Evolutionary conservation across 768 basidiomycete species (phyloP).

Genomic region (Cystofilobasidium macerans): DNA sequence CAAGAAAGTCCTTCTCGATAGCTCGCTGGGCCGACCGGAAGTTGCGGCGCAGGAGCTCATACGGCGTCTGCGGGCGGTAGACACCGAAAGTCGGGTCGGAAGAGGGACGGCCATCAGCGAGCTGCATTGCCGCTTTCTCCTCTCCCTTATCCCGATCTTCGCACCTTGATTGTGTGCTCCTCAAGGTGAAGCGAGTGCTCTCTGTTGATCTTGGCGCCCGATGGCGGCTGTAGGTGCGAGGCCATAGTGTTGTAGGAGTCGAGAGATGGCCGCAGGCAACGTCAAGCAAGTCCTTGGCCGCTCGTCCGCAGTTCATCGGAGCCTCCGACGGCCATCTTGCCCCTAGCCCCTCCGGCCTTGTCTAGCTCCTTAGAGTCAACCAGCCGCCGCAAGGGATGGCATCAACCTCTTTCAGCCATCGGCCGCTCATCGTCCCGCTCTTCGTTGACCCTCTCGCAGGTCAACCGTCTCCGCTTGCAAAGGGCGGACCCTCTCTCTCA

Average conservation of each 20-base stretch:
- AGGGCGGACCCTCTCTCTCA: too few species aligned
- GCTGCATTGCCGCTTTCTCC: too few species aligned
- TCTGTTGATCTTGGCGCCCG: conserved; percentile 47
- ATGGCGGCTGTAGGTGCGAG: too few species aligned
- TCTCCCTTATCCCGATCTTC: too few species aligned
- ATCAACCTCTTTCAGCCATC: background rate
- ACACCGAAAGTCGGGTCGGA: conserved; percentile 1
- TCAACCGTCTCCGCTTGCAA: too few species aligned
- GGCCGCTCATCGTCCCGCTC: background rate
- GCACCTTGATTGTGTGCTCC: conserved; percentile 66
- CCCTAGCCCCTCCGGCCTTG: background rate
- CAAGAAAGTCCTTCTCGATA: conserved; percentile 65
- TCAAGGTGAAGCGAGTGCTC: conserved; percentile 73
- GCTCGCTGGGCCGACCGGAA: conserved; percentile 71
- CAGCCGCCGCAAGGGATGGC: background rate
- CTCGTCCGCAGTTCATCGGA: too few species aligned
- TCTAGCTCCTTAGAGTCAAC: too few species aligned
- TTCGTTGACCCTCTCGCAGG: background rate
- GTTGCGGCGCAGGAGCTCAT: conserved; percentile 78
- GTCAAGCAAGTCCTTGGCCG: too few species aligned
- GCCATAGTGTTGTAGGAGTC: too few species aligned
- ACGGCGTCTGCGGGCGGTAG: conserved; percentile 54
- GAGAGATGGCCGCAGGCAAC: too few species aligned
- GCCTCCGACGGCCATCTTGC: background rate
- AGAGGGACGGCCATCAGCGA: too few species aligned